phyloP scores from a whole-genome alignment of 352 stramenopile genomes.

The Saprolegnia parasitica region DNA sequence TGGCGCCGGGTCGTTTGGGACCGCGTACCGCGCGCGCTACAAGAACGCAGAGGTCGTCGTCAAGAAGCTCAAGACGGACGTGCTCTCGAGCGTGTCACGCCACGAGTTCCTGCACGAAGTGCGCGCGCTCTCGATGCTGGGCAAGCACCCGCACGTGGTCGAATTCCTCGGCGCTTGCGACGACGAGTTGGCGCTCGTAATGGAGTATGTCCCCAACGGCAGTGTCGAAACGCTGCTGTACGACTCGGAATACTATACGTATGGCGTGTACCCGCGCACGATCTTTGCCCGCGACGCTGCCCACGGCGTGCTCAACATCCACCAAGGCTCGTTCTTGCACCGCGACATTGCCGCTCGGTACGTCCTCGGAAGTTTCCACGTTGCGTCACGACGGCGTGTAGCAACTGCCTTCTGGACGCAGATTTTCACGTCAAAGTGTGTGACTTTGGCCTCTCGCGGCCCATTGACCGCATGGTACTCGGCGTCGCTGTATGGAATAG shows the following conservation, averaged over 20 bases:
- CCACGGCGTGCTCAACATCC: slow-evolving; percentile 61
- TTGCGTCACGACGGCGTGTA: slow-evolving; percentile 37
- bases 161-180: slow-evolving; percentile 50
- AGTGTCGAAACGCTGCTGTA: slow-evolving; percentile 47
- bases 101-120: slow-evolving; percentile 65
- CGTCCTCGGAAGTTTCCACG: too few relatives aligned
- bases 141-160: slow-evolving; percentile 67
- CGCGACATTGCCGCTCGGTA: slow-evolving; percentile 54
- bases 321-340: slow-evolving; percentile 60
- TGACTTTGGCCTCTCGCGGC: slow-evolving; percentile 61
- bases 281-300: slow-evolving; percentile 64
- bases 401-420: slow-evolving; percentile 61
- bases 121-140: slow-evolving; percentile 63
- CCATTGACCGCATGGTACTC: slow-evolving; percentile 43
- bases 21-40: slow-evolving; percentile 58
- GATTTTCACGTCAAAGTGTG: slow-evolving; percentile 69
- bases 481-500: slow-evolving; percentile 48
- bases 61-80: slow-evolving; percentile 50
- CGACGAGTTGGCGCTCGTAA: slow-evolving; percentile 49
- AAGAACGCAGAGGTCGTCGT: slow-evolving; percentile 57
- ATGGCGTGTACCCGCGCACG: slow-evolving; percentile 43
- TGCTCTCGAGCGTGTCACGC: slow-evolving; percentile 40
- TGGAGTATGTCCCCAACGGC: slow-evolving; percentile 62
- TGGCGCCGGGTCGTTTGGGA: slow-evolving; percentile 56
- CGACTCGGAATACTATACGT: slow-evolving; percentile 26